Conservation (phyloP, 2,329 filamentous ascomycete genomes). For the Colletotrichum sp. region DNA sequence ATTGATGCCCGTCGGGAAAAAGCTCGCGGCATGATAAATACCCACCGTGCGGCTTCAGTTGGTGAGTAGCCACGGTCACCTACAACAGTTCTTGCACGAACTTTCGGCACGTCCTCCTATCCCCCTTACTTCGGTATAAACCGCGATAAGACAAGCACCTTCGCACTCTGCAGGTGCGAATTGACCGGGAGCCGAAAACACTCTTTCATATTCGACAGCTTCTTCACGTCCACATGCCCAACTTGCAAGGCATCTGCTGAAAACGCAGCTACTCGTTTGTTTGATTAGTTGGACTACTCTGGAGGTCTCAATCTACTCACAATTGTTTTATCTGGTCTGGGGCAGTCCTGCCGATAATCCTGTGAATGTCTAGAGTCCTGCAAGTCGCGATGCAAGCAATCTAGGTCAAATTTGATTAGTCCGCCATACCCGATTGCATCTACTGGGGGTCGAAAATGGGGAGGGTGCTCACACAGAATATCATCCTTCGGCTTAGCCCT, state of each 20-base stretch:
- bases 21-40: neutral
- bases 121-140: too few species aligned
- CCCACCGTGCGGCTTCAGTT: neutral
- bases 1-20: neutral
- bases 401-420: neutral
- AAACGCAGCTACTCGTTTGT: neutral
- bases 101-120: neutral
- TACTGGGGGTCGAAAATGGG: neutral
- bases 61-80: neutral
- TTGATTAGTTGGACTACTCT: neutral
- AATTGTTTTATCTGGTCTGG: neutral
- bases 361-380: neutral
- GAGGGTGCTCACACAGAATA: neutral
- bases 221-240: neutral
- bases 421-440: neutral
- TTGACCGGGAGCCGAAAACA: neutral
- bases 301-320: neutral
- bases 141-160: neutral
- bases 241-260: rapidly evolving
- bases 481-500: rapidly evolving
- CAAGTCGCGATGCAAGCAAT: neutral
- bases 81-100: neutral
- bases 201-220: neutral
- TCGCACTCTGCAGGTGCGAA: neutral
- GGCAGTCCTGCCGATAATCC: neutral